Percentiles rank a stretch among this genome's conserved stretches.
Conservation (phyloP, 345 rosid species). For the Pistacia vera region DNA sequence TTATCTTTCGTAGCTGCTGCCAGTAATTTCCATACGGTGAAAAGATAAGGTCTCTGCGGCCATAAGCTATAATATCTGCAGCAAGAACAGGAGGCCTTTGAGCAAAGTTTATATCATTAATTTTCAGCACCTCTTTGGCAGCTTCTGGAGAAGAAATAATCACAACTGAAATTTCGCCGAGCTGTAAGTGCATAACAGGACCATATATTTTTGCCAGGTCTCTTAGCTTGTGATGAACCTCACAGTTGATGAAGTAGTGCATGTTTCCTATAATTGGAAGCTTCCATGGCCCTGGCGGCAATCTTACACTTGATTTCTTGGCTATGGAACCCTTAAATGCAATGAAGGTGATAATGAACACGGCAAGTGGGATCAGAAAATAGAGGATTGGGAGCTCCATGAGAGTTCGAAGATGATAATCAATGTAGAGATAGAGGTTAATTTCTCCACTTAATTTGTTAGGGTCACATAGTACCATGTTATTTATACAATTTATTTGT, state of each 20-base stretch:
- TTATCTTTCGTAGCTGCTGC: slow-evolving; percentile 1
- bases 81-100: not conserved
- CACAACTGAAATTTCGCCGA: slow-evolving; percentile 19
- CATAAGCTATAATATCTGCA: not conserved
- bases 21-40: slow-evolving; percentile 5
- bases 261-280: slow-evolving; percentile 37
- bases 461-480: too few relatives aligned
- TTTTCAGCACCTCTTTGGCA: slow-evolving; percentile 31
- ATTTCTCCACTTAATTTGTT: too few relatives aligned
- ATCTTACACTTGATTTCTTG: not conserved
- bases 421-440: too few relatives aligned
- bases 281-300: slow-evolving; percentile 40
- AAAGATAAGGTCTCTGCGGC: not conserved
- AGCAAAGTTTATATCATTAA: slow-evolving; percentile 23
- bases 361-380: too few relatives aligned
- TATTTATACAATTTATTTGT: too few relatives aligned
- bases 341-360: too few relatives aligned
- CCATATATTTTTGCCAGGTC: slow-evolving; percentile 20
- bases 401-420: too few relatives aligned
- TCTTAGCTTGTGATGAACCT: slow-evolving; percentile 20
- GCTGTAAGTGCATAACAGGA: slow-evolving; percentile 26
- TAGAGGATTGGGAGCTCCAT: too few relatives aligned
- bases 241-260: slow-evolving; percentile 22
- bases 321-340: too few relatives aligned
- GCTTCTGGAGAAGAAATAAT: slow-evolving; percentile 32